Percentiles rank a stretch among this genome's conserved stretches.
Conservation (phyloP, 2,329 filamentous ascomycete genomes). For the Arachnopeziza araneosa region DNA sequence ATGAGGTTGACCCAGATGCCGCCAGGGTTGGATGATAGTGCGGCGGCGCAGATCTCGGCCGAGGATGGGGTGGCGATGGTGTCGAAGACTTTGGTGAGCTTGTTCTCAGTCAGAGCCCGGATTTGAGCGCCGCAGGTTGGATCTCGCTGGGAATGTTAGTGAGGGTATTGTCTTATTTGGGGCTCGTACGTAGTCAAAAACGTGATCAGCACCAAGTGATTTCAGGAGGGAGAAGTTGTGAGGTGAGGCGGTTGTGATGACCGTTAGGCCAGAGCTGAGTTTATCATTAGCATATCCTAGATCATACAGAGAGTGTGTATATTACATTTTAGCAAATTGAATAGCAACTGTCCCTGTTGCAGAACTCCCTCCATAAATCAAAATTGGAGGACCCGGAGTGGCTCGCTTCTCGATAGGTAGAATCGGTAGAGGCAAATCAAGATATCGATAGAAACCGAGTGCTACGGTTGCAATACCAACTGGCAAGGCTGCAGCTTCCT, state of each 20-base stretch:
- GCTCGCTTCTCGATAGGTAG: conserved; percentile 11
- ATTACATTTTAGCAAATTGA: conserved; percentile 22
- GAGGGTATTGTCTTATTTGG: not conserved
- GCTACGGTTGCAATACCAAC: conserved; percentile 14
- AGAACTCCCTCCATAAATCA: conserved; percentile 29
- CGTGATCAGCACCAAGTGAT: conserved; percentile 34
- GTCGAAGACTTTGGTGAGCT: not conserved
- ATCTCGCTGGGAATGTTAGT: not conserved
- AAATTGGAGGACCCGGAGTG: conserved; percentile 21
- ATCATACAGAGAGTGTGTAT: conserved; percentile 31
- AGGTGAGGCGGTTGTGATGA: conserved; percentile 39
- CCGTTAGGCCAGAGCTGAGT: conserved; percentile 15
- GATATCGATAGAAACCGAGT: conserved; percentile 15
- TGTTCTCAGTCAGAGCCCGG: not conserved
- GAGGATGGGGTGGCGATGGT: conserved; percentile 13
- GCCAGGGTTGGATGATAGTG: conserved; percentile 13
- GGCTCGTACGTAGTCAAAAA: not conserved
- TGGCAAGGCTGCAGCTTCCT: conserved; percentile 36
- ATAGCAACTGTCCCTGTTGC: conserved; percentile 30
- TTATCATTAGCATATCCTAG: not conserved
- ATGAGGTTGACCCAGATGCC: conserved; percentile 53
- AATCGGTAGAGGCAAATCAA: conserved; percentile 23
- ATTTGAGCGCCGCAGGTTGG: not conserved
- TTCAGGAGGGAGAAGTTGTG: conserved; percentile 42
- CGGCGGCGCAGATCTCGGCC: conserved; percentile 15